Conservation (phyloP, 768 basidiomycete genomes). For the Tricholoma bakamatsutake region DNA sequence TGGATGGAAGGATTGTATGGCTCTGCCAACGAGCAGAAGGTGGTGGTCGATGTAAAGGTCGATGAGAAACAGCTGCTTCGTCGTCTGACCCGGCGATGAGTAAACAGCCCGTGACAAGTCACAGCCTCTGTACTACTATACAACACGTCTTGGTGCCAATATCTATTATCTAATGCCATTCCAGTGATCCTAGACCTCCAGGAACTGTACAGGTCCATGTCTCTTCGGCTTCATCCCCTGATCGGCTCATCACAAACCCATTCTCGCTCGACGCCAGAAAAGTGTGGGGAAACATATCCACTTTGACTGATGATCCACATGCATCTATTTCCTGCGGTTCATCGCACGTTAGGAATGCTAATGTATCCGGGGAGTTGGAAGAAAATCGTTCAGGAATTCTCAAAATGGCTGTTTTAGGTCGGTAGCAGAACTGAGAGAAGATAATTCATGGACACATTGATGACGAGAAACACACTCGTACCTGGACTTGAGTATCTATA, state of each 20-base stretch:
- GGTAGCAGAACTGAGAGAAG: conserved; percentile 35
- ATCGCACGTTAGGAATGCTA: conserved; percentile 14
- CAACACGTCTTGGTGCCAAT: background rate
- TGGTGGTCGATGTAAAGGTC: background rate
- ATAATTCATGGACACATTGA: background rate
- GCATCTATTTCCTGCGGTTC: conserved; percentile 13
- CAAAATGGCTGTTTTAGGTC: conserved; percentile 19
- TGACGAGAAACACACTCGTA: conserved; percentile 12
- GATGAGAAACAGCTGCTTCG: background rate
- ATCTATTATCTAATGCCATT: conserved; percentile 9
- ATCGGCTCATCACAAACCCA: conserved; percentile 36
- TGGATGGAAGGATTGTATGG: conserved; percentile 1
- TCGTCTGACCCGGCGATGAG: conserved; percentile 10
- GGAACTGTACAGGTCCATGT: conserved; percentile 39
- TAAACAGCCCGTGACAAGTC: conserved; percentile 6
- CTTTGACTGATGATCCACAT: background rate
- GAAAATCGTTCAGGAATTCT: conserved; percentile 5
- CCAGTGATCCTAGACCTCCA: conserved; percentile 25
- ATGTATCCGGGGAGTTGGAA: background rate
- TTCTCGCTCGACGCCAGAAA: conserved; percentile 53
- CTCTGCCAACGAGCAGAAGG: background rate
- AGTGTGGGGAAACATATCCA: conserved; percentile 17
- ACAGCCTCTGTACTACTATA: background rate
- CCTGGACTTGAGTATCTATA: conserved; percentile 45
- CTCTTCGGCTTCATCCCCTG: conserved; percentile 9